Percentiles rank a stretch among this genome's conserved stretches.
These are phyloP conservation scores for Orbilia quercus DNA, from an alignment of 2,329 filamentous ascomycete species.

Conservation along the genomic window DNA sequence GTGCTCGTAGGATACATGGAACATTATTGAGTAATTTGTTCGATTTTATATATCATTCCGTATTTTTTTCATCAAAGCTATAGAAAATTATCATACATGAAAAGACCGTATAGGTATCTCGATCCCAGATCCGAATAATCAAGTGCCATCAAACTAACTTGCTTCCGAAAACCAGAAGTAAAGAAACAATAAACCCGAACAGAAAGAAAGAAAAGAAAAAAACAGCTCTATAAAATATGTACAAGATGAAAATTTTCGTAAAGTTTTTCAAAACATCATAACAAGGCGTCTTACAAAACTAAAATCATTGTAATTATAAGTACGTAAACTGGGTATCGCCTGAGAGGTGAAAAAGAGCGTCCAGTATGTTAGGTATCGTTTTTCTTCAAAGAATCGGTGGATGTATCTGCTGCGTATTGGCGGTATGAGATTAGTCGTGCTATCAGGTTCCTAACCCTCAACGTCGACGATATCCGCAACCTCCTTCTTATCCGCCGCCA, in stretches of 20 bases:
- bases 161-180: not conserved
- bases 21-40: not conserved
- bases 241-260: conserved; percentile 13
- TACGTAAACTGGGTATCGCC: not conserved
- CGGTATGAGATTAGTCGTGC: not conserved
- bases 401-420: conserved; percentile 9
- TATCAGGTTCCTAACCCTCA: conserved; percentile 36
- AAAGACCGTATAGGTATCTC: conserved; percentile 3
- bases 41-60: conserved; percentile 4
- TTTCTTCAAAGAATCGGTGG: not conserved
- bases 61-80: conserved; percentile 3
- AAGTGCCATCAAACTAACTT: not conserved
- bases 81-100: conserved; percentile 37
- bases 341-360: conserved; percentile 6
- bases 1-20: too few relatives aligned
- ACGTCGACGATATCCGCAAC: conserved; percentile 43
- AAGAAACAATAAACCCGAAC: not conserved
- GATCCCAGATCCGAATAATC: conserved; percentile 6
- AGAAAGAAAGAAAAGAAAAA: not conserved
- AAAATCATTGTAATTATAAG: conserved; percentile 1
- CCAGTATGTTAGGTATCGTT: not conserved
- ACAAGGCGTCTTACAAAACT: not conserved
- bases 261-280: not conserved
- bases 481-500: conserved; percentile 38
- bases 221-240: conserved; percentile 11